Percentiles rank a stretch among this genome's conserved stretches.
Conservation (phyloP, 257 asterid genomes). For the Przewalskia tangutica region DNA sequence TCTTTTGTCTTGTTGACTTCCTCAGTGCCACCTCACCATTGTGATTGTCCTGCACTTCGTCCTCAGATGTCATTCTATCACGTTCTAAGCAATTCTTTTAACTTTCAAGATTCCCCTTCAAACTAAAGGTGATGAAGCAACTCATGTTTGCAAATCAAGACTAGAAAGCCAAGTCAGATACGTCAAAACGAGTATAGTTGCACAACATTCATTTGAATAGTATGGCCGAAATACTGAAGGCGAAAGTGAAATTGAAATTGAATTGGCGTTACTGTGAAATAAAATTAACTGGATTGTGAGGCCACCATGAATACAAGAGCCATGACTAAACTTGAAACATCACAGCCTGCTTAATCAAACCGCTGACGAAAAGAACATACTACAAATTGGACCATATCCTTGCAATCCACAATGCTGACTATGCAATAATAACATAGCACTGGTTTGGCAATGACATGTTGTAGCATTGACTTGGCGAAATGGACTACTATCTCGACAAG, state of each 20-base stretch:
- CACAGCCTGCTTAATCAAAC: neutral
- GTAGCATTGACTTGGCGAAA: neutral
- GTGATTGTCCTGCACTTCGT: no score
- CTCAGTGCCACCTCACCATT: no score
- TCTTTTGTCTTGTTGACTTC: no score
- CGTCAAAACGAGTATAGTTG: neutral
- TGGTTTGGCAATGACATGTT: neutral
- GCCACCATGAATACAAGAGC: neutral
- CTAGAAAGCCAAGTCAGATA: neutral
- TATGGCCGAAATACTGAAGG: neutral
- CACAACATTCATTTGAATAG: neutral
- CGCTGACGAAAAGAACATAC: neutral
- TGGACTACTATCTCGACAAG: neutral
- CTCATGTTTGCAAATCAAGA: neutral
- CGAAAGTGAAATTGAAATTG: neutral
- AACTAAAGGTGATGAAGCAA: neutral
- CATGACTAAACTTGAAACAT: neutral
- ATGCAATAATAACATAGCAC: neutral
- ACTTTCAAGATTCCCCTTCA: neutral
- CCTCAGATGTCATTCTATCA: no score
- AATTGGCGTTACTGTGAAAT: neutral
- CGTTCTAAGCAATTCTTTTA: neutral
- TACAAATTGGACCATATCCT: neutral
- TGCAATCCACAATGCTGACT: neutral
- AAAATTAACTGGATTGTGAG: neutral